A percentile compares a stretch with the other conserved stretches of the same genome.
Evolutionary conservation across 805 yeast species (phyloP).

Genomic region (Starmerella stellata): DNA sequence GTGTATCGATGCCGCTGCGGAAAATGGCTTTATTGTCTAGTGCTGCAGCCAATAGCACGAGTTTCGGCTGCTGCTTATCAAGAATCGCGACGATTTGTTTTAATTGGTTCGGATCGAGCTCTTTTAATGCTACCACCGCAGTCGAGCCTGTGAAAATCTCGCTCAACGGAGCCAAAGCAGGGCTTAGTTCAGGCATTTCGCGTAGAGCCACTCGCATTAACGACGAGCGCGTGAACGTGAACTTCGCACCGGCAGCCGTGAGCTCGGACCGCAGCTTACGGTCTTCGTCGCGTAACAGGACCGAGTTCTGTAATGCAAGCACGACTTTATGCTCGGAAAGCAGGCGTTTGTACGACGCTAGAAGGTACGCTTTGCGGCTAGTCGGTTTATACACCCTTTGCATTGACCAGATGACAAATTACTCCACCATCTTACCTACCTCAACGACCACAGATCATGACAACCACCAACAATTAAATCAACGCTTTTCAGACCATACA

Average conservation of each 20-base stretch:
- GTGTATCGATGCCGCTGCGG: conserved; percentile 32
- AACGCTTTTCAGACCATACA: no score
- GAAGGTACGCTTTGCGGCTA: conserved; percentile 60
- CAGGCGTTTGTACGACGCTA: conserved; percentile 60
- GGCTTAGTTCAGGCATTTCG: conserved; percentile 29
- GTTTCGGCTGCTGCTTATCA: conserved; percentile 47
- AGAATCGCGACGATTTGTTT: conserved; percentile 42
- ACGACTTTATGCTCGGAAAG: conserved; percentile 52
- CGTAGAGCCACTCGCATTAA: conserved; percentile 62
- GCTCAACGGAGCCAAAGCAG: conserved; percentile 23
- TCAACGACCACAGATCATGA: no score
- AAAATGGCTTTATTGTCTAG: conserved; percentile 32
- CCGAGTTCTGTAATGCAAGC: conserved; percentile 71
- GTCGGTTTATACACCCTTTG: no score
- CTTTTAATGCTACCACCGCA: conserved; percentile 51
- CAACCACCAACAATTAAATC: no score
- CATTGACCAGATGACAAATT: no score
- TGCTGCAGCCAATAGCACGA: conserved; percentile 72
- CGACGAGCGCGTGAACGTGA: conserved; percentile 49
- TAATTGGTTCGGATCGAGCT: conserved; percentile 53
- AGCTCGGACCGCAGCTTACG: conserved; percentile 44
- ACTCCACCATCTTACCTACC: no score
- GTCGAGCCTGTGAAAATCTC: conserved; percentile 71
- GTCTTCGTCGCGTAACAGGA: conserved; percentile 53
- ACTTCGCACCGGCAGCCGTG: conserved; percentile 43